Evolutionary conservation across 768 basidiomycete genomes (phyloP).

Genomic region (Boletus tomentosulus): DNA sequence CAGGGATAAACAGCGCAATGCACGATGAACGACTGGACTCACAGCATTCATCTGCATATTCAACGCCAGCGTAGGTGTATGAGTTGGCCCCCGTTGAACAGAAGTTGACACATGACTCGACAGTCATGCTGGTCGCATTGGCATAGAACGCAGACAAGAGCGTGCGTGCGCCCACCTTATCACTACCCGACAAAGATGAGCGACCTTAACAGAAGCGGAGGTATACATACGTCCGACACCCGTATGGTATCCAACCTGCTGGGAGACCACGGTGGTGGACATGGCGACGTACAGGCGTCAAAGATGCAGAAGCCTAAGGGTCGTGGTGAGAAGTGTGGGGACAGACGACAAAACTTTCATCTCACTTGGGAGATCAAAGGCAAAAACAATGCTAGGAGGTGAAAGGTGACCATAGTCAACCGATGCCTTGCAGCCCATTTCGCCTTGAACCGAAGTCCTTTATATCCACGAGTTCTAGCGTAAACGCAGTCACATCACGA

Average conservation of each 20-base stretch:
- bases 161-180: slow-evolving; percentile 54
- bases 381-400: not conserved
- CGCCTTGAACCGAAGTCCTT: not conserved
- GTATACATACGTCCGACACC: slow-evolving; percentile 55
- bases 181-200: slow-evolving; percentile 34
- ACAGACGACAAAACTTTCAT: not conserved
- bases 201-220: not conserved
- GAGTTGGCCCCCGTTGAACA: slow-evolving; percentile 29
- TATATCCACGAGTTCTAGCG: slow-evolving; percentile 12
- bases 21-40: slow-evolving; percentile 17
- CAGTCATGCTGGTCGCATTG: slow-evolving; percentile 55
- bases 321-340: slow-evolving; percentile 3
- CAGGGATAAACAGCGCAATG: not conserved
- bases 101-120: slow-evolving; percentile 45
- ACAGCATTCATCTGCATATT: slow-evolving; percentile 63
- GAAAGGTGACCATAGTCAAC: slow-evolving; percentile 9
- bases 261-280: slow-evolving; percentile 36
- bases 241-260: slow-evolving; percentile 50
- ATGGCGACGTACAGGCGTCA: not conserved
- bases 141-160: slow-evolving; percentile 46
- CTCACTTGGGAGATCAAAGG: slow-evolving; percentile 7
- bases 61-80: slow-evolving; percentile 68
- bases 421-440: not conserved
- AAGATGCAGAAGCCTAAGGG: slow-evolving; percentile 8
- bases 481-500: not conserved